Percentiles rank a stretch among this genome's conserved stretches.
Evolutionary conservation across 2,329 filamentous ascomycete genomes (phyloP).

Genomic region (Fusarium algeriense): DNA sequence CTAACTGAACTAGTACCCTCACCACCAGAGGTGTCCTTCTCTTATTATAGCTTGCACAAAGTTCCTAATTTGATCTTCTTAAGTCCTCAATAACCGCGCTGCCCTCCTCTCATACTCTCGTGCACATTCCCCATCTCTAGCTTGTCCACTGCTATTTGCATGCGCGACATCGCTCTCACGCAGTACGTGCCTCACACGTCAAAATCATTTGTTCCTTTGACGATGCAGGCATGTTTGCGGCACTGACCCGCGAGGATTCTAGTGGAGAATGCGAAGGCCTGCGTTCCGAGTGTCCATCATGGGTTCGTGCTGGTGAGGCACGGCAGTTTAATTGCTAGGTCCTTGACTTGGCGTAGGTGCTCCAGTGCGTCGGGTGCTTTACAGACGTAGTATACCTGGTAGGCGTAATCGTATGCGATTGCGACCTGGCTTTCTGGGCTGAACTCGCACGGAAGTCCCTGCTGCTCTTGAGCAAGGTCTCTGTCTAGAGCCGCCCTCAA

Average conservation of each 20-base stretch:
- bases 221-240: neutral
- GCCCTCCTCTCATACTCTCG: too few relatives aligned
- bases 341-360: neutral
- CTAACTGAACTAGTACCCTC: too few relatives aligned
- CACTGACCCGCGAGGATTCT: neutral
- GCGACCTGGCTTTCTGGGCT: neutral
- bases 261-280: neutral
- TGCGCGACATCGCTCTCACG: too few relatives aligned
- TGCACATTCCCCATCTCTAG: too few relatives aligned
- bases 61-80: too few relatives aligned
- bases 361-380: neutral
- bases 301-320: neutral
- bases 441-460: too few relatives aligned
- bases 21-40: too few relatives aligned
- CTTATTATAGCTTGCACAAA: too few relatives aligned
- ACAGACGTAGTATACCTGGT: neutral
- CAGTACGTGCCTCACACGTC: neutral
- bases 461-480: too few relatives aligned
- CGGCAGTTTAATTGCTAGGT: neutral
- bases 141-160: too few relatives aligned
- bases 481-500: too few relatives aligned
- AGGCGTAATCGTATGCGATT: neutral
- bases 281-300: neutral
- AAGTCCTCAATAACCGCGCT: too few relatives aligned
- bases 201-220: neutral